phyloP scores from a whole-genome alignment of 1,284 basidiomycete species.

The Phylloboletellus chloephorus region DNA sequence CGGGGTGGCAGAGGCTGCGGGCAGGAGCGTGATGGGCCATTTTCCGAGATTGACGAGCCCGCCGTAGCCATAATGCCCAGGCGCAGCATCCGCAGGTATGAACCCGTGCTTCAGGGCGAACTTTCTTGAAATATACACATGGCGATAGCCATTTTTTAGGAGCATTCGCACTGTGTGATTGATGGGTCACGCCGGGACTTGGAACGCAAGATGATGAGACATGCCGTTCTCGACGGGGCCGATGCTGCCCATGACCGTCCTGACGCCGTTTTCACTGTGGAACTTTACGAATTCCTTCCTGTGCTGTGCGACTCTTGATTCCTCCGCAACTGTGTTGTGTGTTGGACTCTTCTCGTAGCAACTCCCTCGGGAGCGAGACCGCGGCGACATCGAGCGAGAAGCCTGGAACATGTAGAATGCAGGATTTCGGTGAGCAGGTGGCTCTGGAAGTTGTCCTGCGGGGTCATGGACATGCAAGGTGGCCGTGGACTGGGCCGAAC shows the following conservation, averaged over 20 bases:
- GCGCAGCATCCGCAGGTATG: conserved; percentile 78
- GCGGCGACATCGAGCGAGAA: conserved; percentile 9
- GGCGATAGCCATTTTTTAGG: conserved; percentile 87
- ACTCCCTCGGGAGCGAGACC: conserved; percentile 32
- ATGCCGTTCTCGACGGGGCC: conserved; percentile 84
- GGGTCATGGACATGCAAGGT: conserved; percentile 67
- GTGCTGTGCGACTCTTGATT: conserved; percentile 48
- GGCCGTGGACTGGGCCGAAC: conserved; percentile 30
- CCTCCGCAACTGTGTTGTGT: conserved; percentile 18
- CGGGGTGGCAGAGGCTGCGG: conserved; percentile 25
- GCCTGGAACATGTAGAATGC: conserved; percentile 61
- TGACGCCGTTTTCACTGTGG: conserved; percentile 86
- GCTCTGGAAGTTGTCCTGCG: conserved; percentile 48
- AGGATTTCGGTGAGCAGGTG: conserved; percentile 60
- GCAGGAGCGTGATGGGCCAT: conserved; percentile 67
- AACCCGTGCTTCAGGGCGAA: conserved; percentile 90
- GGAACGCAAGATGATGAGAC: background rate
- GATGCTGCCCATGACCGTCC: conserved; percentile 88
- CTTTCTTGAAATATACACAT: conserved; percentile 92
- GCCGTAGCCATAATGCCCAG: conserved; percentile 81
- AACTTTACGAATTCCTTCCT: conserved; percentile 81
- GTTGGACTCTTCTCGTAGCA: conserved; percentile 33
- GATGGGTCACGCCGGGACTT: conserved; percentile 3
- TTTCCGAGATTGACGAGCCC: conserved; percentile 78
- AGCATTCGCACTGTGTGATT: conserved; percentile 75